A percentile compares a stretch with the other conserved stretches of the same genome.
Evolutionary conservation across 176 grass and related monocot species (phyloP).

Genomic region (Musa troglodytarum): DNA sequence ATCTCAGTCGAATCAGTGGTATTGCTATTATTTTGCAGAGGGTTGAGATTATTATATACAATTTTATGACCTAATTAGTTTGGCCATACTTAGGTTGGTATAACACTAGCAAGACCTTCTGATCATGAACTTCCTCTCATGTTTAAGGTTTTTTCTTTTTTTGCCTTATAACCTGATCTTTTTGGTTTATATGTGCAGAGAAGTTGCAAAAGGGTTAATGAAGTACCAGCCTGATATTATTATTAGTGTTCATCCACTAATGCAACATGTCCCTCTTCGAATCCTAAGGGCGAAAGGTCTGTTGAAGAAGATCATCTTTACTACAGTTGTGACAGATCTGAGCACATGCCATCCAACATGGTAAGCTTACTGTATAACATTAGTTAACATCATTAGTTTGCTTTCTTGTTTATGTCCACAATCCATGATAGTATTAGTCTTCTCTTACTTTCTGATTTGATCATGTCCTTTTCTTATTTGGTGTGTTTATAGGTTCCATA

Average conservation of each 20-base stretch:
- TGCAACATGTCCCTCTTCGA: conserved; percentile 97
- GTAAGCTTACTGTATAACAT: conserved; percentile 28
- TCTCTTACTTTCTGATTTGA: background rate
- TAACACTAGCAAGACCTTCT: background rate
- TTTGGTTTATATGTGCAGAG: conserved; percentile 33
- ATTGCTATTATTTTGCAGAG: too few relatives aligned
- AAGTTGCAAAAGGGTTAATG: conserved; percentile 94
- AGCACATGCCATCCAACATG: conserved; percentile 99
- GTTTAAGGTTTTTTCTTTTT: background rate
- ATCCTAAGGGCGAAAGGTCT: conserved; percentile 75
- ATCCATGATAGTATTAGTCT: background rate
- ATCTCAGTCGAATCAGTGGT: too few relatives aligned
- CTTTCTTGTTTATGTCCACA: background rate
- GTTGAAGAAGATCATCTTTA: conserved; percentile 92
- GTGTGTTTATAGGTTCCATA: conserved; percentile 69
- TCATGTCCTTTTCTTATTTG: background rate
- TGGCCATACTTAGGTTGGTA: background rate
- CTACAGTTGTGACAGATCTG: conserved; percentile 93
- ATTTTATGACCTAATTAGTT: too few relatives aligned
- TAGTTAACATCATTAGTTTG: background rate
- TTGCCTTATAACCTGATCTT: background rate
- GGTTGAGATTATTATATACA: too few relatives aligned
- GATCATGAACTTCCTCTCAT: background rate
- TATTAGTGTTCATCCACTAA: conserved; percentile 98
- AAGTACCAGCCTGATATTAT: conserved; percentile 99